Evolutionary conservation across 73 alveolate species (phyloP).

Genomic region (Diophrys sp.): DNA sequence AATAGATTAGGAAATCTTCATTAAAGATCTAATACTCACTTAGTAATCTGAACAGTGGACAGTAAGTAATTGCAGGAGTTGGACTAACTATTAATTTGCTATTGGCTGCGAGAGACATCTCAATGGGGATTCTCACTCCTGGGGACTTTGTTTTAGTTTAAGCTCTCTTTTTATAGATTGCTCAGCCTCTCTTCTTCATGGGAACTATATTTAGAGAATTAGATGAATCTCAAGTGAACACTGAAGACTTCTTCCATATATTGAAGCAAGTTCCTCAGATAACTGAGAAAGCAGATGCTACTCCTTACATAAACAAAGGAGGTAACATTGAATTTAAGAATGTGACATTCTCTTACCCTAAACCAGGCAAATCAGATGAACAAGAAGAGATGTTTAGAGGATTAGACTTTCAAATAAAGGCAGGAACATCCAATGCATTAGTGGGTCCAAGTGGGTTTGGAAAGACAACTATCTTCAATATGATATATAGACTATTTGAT

Average conservation of each 20-base stretch:
- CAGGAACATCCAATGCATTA: conserved; percentile 74
- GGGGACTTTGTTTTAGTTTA: conserved; percentile 86
- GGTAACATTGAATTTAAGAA: conserved; percentile 72
- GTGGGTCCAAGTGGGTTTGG: conserved; percentile 90
- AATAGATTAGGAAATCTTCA: conserved; percentile 41
- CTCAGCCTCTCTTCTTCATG: conserved; percentile 71
- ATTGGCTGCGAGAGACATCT: conserved; percentile 68
- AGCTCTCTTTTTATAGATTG: conserved; percentile 71
- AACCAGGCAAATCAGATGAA: conserved; percentile 11
- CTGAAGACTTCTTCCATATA: conserved; percentile 67
- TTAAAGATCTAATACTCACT: conserved; percentile 53
- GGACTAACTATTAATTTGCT: conserved; percentile 80
- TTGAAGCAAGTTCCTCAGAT: conserved; percentile 59
- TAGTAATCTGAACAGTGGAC: conserved; percentile 64
- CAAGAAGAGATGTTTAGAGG: conserved; percentile 29
- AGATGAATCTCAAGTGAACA: conserved; percentile 75
- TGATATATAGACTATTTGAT: conserved; percentile 50
- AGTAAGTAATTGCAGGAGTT: conserved; percentile 49
- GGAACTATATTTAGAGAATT: conserved; percentile 82
- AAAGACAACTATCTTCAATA: conserved; percentile 73
- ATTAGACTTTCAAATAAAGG: conserved; percentile 49
- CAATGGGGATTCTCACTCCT: conserved; percentile 72
- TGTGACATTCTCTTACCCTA: conserved; percentile 43
- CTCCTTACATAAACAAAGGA: conserved; percentile 48
- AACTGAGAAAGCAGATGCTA: conserved; percentile 69